Conservation (phyloP, 148 eudicot species). For the Cornus controversa region DNA sequence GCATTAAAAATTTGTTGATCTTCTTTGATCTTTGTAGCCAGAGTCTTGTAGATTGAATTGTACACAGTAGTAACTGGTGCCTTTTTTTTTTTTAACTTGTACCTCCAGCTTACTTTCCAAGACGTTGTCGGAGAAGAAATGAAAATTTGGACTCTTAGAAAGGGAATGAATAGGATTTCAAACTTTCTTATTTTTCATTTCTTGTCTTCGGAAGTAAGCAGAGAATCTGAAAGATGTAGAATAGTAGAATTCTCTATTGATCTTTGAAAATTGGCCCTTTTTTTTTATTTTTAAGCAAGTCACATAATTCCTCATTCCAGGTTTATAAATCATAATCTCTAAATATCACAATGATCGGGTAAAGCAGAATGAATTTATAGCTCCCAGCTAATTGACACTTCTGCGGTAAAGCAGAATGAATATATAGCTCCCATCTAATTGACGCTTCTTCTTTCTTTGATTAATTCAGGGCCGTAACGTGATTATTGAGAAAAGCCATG, state of each 20-base stretch:
- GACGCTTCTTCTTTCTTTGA: conserved; percentile 10
- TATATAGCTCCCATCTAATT: not conserved
- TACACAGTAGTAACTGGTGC: not conserved
- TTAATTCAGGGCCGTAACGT: conserved; percentile 74
- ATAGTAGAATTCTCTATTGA: not conserved
- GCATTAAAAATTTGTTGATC: not conserved
- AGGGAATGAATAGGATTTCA: not conserved
- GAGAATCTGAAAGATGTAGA: not conserved
- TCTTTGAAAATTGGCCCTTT: not conserved
- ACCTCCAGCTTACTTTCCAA: not conserved
- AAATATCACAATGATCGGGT: not conserved
- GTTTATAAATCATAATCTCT: not conserved
- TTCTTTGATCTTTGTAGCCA: not conserved
- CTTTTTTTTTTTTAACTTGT: not conserved
- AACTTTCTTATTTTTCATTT: not conserved
- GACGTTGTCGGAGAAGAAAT: not conserved
- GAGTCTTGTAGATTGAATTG: not conserved
- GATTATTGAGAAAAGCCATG: conserved; percentile 63
- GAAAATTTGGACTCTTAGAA: not conserved
- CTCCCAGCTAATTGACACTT: not conserved
- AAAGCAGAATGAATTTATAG: not conserved
- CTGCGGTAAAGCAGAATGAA: no score
- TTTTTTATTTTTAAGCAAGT: not conserved
- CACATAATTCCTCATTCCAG: not conserved
- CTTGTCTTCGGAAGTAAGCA: not conserved